phyloP scores from a whole-genome alignment of 306 rosid genomes.

The Fragaria nilgerrensis region DNA sequence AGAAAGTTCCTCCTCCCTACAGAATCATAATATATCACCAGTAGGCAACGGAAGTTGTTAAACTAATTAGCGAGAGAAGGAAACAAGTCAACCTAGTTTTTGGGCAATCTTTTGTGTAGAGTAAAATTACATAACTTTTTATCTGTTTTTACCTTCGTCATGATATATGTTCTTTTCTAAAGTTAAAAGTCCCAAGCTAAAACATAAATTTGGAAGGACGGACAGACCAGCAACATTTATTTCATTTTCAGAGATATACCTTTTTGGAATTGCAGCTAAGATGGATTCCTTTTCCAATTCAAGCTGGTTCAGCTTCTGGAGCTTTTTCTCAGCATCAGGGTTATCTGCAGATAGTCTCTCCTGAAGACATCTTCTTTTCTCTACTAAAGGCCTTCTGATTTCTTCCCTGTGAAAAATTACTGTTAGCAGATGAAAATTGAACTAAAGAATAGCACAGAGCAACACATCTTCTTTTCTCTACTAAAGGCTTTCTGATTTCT shows the following conservation, averaged over 20 bases:
- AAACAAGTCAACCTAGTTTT: slow-evolving; percentile 1
- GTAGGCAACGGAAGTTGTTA: slow-evolving; percentile 6
- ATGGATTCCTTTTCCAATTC: slow-evolving; percentile 52
- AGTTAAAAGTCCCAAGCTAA: not conserved
- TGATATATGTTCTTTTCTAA: not conserved
- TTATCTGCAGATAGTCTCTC: slow-evolving; percentile 50
- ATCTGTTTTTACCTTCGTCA: not conserved
- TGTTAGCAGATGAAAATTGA: slow-evolving; percentile 9
- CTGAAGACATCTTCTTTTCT: slow-evolving; percentile 59
- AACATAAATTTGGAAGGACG: not conserved
- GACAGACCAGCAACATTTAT: not conserved
- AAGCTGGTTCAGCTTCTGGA: slow-evolving; percentile 52
- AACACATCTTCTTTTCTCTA: no score
- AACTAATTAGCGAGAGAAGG: not conserved
- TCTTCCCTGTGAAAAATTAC: slow-evolving; percentile 56
- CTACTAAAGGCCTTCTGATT: slow-evolving; percentile 58
- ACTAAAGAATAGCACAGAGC: slow-evolving; percentile 19
- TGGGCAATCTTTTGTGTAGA: not conserved
- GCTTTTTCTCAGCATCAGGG: slow-evolving; percentile 54
- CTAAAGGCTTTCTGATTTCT: no score
- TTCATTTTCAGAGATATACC: slow-evolving; percentile 31
- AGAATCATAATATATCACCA: slow-evolving; percentile 15
- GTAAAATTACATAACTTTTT: no score
- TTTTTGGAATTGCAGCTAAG: slow-evolving; percentile 24
- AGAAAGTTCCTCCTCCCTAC: slow-evolving; percentile 45